Evolutionary conservation across 2,329 filamentous ascomycete species (phyloP).

Genomic region (Phyllosticta ampelicida): DNA sequence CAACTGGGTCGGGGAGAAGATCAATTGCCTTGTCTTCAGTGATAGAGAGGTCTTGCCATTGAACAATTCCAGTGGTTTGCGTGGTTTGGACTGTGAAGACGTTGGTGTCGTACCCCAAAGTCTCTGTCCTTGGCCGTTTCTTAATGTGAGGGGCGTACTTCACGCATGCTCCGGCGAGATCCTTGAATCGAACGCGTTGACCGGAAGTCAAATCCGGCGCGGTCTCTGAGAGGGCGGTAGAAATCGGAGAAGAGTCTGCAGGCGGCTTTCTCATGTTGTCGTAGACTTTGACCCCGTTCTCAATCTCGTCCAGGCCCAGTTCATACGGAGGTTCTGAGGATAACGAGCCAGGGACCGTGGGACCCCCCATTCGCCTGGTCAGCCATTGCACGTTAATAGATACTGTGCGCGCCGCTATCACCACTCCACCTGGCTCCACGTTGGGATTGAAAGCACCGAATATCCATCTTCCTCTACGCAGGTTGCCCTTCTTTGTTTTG

Average conservation of each 20-base stretch:
- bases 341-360: conserved; percentile 13
- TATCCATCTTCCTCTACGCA: conserved; percentile 43
- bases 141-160: conserved; percentile 41
- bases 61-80: conserved; percentile 40
- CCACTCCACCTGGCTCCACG: conserved; percentile 38
- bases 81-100: conserved; percentile 42
- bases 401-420: conserved; percentile 40
- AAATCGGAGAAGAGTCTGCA: conserved; percentile 14
- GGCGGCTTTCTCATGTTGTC: conserved; percentile 23
- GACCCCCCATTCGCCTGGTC: conserved; percentile 30
- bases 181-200: conserved; percentile 45
- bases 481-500: conserved; percentile 40
- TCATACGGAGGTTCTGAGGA: conserved; percentile 22
- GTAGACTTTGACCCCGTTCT: conserved; percentile 35
- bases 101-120: conserved; percentile 48
- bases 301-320: conserved; percentile 29
- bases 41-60: conserved; percentile 48
- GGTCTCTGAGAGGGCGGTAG: neutral
- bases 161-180: conserved; percentile 37
- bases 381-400: conserved; percentile 44
- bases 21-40: conserved; percentile 36
- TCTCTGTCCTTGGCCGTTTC: conserved; percentile 36
- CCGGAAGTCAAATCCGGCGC: conserved; percentile 31
- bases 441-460: conserved; percentile 42
- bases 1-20: conserved; percentile 40